These are phyloP conservation scores for Phellopilus nigrolimitatus DNA, from an alignment of 1,284 basidiomycete species.

Conservation along the genomic window DNA sequence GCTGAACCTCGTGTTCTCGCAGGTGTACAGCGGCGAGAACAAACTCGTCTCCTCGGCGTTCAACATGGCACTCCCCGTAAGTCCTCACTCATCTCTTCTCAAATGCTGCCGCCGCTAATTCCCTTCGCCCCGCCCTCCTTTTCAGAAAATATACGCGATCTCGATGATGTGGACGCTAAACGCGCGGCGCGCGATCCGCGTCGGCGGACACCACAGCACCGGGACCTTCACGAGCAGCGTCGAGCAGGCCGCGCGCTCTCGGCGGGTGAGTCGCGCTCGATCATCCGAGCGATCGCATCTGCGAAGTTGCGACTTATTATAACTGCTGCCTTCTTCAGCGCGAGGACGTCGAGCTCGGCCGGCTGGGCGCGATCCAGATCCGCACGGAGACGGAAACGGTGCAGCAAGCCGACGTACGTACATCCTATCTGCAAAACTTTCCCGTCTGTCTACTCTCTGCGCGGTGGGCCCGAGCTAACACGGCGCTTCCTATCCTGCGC, in stretches of 20 bases:
- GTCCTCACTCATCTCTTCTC: neutral
- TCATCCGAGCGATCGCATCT: neutral
- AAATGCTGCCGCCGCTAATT: neutral
- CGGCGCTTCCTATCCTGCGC: too few species aligned
- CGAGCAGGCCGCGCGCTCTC: neutral
- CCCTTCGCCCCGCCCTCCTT: neutral
- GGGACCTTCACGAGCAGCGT: constrained; percentile 5
- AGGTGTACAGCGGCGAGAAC: constrained; percentile 26
- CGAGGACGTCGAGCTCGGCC: constrained; percentile 11
- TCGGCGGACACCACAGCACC: constrained; percentile 2
- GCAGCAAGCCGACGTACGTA: constrained; percentile 7
- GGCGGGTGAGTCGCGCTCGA: neutral
- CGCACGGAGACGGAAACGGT: constrained; percentile 13
- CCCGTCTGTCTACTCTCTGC: too few species aligned
- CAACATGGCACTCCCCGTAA: constrained; percentile 27
- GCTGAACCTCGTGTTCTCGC: constrained; percentile 33
- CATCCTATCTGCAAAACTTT: neutral
- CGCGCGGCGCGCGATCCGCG: constrained; percentile 18
- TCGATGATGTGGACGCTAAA: constrained; percentile 24
- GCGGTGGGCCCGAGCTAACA: too few species aligned
- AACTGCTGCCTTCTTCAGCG: constrained; percentile 2
- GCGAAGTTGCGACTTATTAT: neutral
- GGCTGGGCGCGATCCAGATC: constrained; percentile 11
- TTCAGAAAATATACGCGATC: constrained; percentile 29
- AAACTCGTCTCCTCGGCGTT: constrained; percentile 28